Evolutionary conservation across 2,329 filamentous ascomycete species (phyloP), one percentile per base, ranked within the genome.

Genomic region (Hypoxylon sp.): DNA sequence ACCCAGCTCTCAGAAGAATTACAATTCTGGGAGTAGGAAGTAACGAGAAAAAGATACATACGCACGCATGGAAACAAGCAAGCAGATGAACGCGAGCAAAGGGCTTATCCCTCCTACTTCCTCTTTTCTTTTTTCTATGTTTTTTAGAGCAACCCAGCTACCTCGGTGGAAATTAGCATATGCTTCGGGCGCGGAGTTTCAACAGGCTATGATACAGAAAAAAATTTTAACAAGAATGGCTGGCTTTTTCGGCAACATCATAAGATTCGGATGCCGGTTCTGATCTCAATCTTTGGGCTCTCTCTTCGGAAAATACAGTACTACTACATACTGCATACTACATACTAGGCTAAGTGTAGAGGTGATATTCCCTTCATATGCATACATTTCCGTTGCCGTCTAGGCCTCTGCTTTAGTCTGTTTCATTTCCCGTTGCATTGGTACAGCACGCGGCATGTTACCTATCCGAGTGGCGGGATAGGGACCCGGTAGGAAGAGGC

Each of bases 1-100:
- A 69, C 67, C 67, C 64, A 67, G 52, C 64, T 67, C 67, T 65
- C 57, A 19, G 21, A 59, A 50, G 48, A 63, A 67, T 51, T 52
- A 19, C 34, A 13, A 57, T 57, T 60, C 32, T 56, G 32, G 7
- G 67, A 49, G 60, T 56, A 67, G 52, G 55, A 63, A 53, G 36
- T 50, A 61, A 45, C 14, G 25, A 36, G 23, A 55, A 48, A 11
- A 51, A 21, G 52, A 59, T 38, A 55, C n/a, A 50, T 34, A 58
- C 59, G 28, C 46, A 53, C 48, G 38, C 30, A 50, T 36, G 19
- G 6, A 50, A 56, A 9, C 34, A 51, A 52, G 14, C 36, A 49
- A 32, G 3, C 19, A 38, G 25, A 30, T 30, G 43, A 14, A 48
- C 17, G 25, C 13, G 30, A 10, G 45, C 30, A n/a, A 4, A 19